Conservation (phyloP, 2,329 filamentous ascomycete species). For the Ceratocystiopsis sp. region DNA sequence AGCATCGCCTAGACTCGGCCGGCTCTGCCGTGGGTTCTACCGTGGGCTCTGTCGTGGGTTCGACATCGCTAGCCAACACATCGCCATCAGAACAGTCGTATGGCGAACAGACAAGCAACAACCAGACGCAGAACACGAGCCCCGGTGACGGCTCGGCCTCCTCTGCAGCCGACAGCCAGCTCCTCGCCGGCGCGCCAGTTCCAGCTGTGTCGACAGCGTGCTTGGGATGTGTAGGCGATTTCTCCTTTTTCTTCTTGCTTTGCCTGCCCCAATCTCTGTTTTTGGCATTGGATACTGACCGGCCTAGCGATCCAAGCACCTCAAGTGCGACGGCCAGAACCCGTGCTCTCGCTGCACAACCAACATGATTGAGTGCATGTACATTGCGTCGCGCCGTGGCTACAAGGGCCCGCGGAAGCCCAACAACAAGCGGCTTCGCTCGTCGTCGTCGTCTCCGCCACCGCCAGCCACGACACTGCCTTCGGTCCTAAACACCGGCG, state of each 20-base stretch:
- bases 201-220: conserved; percentile 28
- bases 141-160: conserved; percentile 2
- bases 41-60: neutral
- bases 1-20: neutral
- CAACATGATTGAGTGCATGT: conserved; percentile 46
- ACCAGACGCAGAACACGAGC: conserved; percentile 1
- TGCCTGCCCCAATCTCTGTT: neutral
- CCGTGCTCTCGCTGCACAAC: conserved; percentile 52
- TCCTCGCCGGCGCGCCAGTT: neutral
- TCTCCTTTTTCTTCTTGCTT: neutral
- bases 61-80: neutral
- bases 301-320: conserved; percentile 42
- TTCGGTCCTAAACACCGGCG: too few relatives aligned
- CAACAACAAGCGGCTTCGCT: conserved; percentile 32
- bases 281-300: neutral
- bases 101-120: neutral
- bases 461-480: too few relatives aligned
- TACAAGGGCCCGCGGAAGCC: conserved; percentile 49
- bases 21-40: neutral
- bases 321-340: conserved; percentile 56
- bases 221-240: conserved; percentile 33
- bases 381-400: conserved; percentile 57
- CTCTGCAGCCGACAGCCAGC: neutral
- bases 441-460: conserved; percentile 20
- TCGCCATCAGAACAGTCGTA: neutral